Evolutionary conservation across 179 eudicot species (phyloP), one percentile per base, ranked within the genome.

Genomic region (Beta macrorhiza): DNA sequence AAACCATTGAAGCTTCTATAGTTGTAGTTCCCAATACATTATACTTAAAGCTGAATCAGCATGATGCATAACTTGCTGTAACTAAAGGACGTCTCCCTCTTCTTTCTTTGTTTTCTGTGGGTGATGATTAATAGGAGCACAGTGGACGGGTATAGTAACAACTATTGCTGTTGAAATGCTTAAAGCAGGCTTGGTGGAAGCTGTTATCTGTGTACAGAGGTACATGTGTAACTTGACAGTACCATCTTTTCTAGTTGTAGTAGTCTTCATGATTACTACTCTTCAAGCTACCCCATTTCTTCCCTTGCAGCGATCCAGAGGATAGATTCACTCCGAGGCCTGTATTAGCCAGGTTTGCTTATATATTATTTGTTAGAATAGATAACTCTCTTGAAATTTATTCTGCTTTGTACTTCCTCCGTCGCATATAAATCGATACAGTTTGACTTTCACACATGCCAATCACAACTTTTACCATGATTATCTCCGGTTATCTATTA

Each of bases 81-180:
- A 47, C 20, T 72, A 25, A 63, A 15, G 4, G 32, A 13, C 7
- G 0, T 69, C 6, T 47, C 10, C 8, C 5, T 47, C 19, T 49
- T 49, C 53, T 49, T 49, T 49, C 53, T 49, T 49, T 49, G 9
- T 49, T 49, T 37, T 37, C 42, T 37, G 42, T 37, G 42, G 42
- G 42, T 37, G 4, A 37, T 37, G 42, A 67, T 61, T 76, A 5
- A 64, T 85, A 95, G 99, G 98, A 82, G 99, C 99, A 55, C 99
- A 95, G 77, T 95, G 99, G 99, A 95, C 99, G 53, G 98, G 99
- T 70, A 93, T 95, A 85, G 98, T 95, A 61, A 95, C 99, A 22
- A 93, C 99, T 77, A 95, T 95, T 81, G 99, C 99, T 22, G 86
- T 95, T 76, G 98, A 93, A 89, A 95, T 95, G 99, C 89, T 95